Base-by-base conservation (phyloP, 495 filamentous ascomycete genomes). In the Lophium mytilinum region DNA sequence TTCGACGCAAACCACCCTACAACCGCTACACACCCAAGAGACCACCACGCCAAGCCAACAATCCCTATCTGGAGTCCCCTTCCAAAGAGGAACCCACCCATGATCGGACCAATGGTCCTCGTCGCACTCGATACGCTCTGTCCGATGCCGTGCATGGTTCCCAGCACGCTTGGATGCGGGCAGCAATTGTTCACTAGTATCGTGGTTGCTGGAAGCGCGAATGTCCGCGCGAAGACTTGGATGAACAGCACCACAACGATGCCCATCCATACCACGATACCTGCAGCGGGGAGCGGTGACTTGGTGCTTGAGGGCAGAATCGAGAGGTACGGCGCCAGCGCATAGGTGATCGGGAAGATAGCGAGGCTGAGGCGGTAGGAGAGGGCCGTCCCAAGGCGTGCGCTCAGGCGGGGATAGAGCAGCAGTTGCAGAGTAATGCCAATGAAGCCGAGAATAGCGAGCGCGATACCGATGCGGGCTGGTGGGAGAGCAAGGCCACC, bases 401-500 rank as follows among this genome's bases (percentile, higher is more conserved):
- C 69, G 43, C 81, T 79, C 19, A 89, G 63, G 1, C 70, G 70
- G 1, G 86, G 85, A 67, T 90, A 90, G 53, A 90, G 62, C 52
- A 86, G 78, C 4, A 88, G 76, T 65, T 90, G 86, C 1, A 89
- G 65, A 12, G 81, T 71, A 19, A 91, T 82, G 8, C 86, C 85
- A 40, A 85, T 78, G 57, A 85, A 63, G 4, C 86, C 87, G 36
- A 88, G 83, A n/a, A 82, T 73, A 0, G 83, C 81, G 1, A 88
- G 81, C 41, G 84, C 84, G 40, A 85, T 61, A 17, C 87, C 88
- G 54, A 91, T 85, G 1, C 77, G 79, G 0, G 80, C 72, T 0
- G 87, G 82, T n/a, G 79, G 73, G 4, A 90, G 71, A 6, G 83
- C 87, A 5, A 92, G 75, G 0, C 88, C 88, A 52, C 88, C 88